Evolutionary conservation across 2,329 filamentous ascomycete species (phyloP), one percentile per base, ranked within the genome.

Genomic region (Cercospora nicotianae): DNA sequence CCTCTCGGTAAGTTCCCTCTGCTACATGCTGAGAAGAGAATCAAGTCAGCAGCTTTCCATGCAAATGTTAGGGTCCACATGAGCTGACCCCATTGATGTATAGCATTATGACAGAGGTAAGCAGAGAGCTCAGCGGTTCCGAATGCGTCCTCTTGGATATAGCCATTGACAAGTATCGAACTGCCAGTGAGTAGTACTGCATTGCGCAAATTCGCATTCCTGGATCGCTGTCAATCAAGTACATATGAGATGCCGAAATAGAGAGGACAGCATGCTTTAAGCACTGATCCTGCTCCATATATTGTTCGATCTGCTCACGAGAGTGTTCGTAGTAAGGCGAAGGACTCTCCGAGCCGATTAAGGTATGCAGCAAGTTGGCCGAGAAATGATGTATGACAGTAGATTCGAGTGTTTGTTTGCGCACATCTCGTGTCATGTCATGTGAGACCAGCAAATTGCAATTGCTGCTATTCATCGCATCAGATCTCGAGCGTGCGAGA

Each of bases 21-120:
- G n/a, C 53, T 13, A 57, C 53, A 3, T 57, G 53, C 53, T 57
- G 5, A 26, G 2, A 7, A 57, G 7, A 3, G 1, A n/a, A 57
- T 28, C 5, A n/a, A 26, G 16, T 57, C 23, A 57, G 6, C 10
- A 23, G 10, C 5, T 30, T 28, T 30, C 51, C 2, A 0, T 30
- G 3, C 3, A 6, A 16, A 4, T 8, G 23, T 5, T 3, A 12
- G 8, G 2, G 2, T 10, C 1, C n/a, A 26, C 0, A n/a, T 30
- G 23, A 16, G 5, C 51, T 57, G 0, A 57, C 51, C 23, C 53
- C 53, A 1, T 57, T 28, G 10, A 57, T 57, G 26, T 57, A 57
- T n/a, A 57, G 53, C 53, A 57, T 57, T 28, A 57, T 57, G 53
- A 57, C 23, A 4, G 53, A 57, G 23, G 53, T 31, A 3, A 57